Base-by-base conservation (phyloP, 805 yeast genomes). In the Cyberlindnera lachancei region DNA sequence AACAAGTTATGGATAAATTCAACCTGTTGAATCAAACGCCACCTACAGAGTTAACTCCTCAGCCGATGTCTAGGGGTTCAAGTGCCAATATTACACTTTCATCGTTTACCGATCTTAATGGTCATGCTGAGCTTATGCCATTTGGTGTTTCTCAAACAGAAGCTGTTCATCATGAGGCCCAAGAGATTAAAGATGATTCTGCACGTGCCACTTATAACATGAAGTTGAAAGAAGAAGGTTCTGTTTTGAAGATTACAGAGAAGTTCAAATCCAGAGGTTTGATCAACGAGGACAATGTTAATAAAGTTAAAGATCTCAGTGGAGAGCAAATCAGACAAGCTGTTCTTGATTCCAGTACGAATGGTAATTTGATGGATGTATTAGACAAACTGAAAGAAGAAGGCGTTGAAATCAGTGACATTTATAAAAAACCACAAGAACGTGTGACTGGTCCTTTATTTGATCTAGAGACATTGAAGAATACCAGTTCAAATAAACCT, bases 361-460 rank as follows among this genome's bases (percentile, higher is more conserved):
- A 63, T 8, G 50, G 61, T 5, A 56, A 60, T 18, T 55, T 67
- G 11, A 48, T 61, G 8, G 55, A 54, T 14, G 55, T 61, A 6
- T 48, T 69, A 27, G 60, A 59, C 28, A 55, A 57, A 19, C 41
- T 69, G 34, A 64, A 64, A 35, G 50, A 45, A 7, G 51, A 55
- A 19, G 73, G 73, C 5, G 56, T 66, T 12, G 49, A 60, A 14
- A 36, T 68, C n/a, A 56, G 59, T 21, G 45, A 48, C 13, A 40
- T 51, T 7, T 61, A 59, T 18, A 37, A 50, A 18, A 58, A 50
- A 24, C 36, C 34, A 2, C 33, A 22, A 7, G 23, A 16, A 3
- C 19, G 13, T 15, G 12, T 10, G 3, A 9, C 33, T 13, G 22
- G 23, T 4, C 18, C 19, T 9, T 15, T 13, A n/a, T 24, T 48